Evolutionary conservation across 768 basidiomycete genomes (phyloP).

Genomic region (Lentinula aciculospora): DNA sequence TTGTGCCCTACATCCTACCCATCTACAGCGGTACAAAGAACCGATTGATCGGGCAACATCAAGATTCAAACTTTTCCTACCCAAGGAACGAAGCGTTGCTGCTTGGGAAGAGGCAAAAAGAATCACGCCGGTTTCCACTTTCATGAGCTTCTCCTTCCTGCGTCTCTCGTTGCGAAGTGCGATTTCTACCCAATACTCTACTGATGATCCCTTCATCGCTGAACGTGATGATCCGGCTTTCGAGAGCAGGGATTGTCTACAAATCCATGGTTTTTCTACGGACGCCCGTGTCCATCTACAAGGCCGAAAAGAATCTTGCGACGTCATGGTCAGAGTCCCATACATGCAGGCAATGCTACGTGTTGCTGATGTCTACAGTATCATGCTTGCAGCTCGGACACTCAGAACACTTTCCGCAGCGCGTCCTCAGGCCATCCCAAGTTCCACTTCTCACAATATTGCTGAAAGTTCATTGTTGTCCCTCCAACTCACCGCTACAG

Average conservation of each 20-base stretch:
- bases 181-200: slow-evolving; percentile 59
- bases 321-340: slow-evolving; percentile 45
- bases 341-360: slow-evolving; percentile 48
- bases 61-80: slow-evolving; percentile 50
- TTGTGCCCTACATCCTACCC: slow-evolving; percentile 39
- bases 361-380: slow-evolving; percentile 65
- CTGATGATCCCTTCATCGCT: slow-evolving; percentile 57
- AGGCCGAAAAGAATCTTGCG: slow-evolving; percentile 33
- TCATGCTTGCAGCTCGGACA: slow-evolving; percentile 56
- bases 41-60: slow-evolving; percentile 31
- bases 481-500: slow-evolving; percentile 23
- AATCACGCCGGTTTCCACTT: slow-evolving; percentile 21
- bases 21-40: slow-evolving; percentile 29
- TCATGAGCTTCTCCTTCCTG: slow-evolving; percentile 38
- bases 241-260: slow-evolving; percentile 38
- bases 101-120: slow-evolving; percentile 35
- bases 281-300: slow-evolving; percentile 11
- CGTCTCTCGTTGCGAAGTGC: slow-evolving; percentile 54
- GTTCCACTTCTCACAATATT: slow-evolving; percentile 15
- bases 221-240: slow-evolving; percentile 46
- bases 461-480: slow-evolving; percentile 12
- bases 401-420: slow-evolving; percentile 32
- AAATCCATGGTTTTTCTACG: slow-evolving; percentile 17
- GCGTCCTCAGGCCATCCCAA: slow-evolving; percentile 10
- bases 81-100: slow-evolving; percentile 44